Evolutionary conservation across 164 flowering plant species (phyloP).

Genomic region (Pachysandra terminalis): DNA sequence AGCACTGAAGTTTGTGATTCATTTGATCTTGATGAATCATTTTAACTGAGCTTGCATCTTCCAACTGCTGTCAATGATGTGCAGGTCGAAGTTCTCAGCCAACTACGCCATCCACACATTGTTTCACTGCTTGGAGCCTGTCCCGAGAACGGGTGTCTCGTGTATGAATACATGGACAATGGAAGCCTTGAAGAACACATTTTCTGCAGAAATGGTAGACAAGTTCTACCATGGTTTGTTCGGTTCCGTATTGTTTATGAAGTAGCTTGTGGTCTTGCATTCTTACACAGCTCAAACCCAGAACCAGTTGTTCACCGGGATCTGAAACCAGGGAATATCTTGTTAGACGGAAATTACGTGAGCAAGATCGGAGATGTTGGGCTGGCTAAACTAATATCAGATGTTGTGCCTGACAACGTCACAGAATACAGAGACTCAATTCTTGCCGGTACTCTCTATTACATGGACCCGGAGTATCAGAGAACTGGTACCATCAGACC

Average conservation of each 20-base stretch:
- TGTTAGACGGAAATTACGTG: slow-evolving; percentile 58
- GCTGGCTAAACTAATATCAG: slow-evolving; percentile 57
- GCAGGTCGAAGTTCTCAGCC: slow-evolving; percentile 82
- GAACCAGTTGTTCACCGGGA: slow-evolving; percentile 82
- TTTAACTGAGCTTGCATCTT: neutral
- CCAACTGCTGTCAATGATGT: slow-evolving; percentile 4
- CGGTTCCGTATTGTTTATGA: slow-evolving; percentile 65
- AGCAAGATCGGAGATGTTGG: slow-evolving; percentile 90
- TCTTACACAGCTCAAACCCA: slow-evolving; percentile 70
- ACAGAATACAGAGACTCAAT: slow-evolving; percentile 62
- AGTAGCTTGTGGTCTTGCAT: slow-evolving; percentile 81
- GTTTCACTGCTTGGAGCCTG: slow-evolving; percentile 82
- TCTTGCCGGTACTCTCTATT: slow-evolving; percentile 68
- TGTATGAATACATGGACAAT: slow-evolving; percentile 84
- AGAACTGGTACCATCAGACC: slow-evolving; percentile 85
- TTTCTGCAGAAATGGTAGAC: slow-evolving; percentile 27
- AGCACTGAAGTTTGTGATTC: neutral
- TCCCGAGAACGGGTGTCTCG: slow-evolving; percentile 73
- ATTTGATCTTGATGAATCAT: neutral
- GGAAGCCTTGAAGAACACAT: slow-evolving; percentile 74
- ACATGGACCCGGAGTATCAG: slow-evolving; percentile 93
- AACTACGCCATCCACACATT: slow-evolving; percentile 69
- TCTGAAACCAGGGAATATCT: slow-evolving; percentile 80
- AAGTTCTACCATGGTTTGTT: slow-evolving; percentile 70
- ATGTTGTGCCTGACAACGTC: slow-evolving; percentile 65